Evolutionary conservation across 345 rosid genomes (phyloP).

Genomic region (Eutrema yunnanense): DNA sequence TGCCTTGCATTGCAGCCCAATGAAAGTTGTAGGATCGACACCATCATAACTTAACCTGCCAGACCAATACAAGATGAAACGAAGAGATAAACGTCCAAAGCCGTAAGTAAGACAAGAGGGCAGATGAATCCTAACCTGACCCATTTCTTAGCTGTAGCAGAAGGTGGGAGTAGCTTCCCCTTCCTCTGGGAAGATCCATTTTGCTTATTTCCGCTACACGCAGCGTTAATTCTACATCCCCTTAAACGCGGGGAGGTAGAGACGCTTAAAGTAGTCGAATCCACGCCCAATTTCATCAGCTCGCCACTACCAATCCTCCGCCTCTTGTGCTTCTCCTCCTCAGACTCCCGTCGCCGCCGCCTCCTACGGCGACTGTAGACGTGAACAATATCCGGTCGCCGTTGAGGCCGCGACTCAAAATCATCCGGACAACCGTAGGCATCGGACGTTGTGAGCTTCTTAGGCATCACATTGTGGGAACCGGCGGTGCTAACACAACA

Average conservation of each 20-base stretch:
- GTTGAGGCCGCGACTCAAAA: neutral
- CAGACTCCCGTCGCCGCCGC: neutral
- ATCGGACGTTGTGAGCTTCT: slow-evolving; percentile 33
- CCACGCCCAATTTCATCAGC: slow-evolving; percentile 62
- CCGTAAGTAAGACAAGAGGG: neutral
- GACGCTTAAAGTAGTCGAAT: slow-evolving; percentile 37
- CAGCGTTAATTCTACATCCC: slow-evolving; percentile 43
- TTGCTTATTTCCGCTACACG: slow-evolving; percentile 17
- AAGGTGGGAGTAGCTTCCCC: slow-evolving; percentile 22
- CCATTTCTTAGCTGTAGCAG: slow-evolving; percentile 62
- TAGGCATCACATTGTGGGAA: slow-evolving; percentile 46
- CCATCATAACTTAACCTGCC: slow-evolving; percentile 69
- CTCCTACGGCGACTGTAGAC: slow-evolving; percentile 62
- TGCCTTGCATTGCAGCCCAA: slow-evolving; percentile 92
- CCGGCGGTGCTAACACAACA: slow-evolving; percentile 42
- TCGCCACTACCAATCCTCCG: slow-evolving; percentile 53
- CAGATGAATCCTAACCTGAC: slow-evolving; percentile 45
- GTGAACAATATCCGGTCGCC: slow-evolving; percentile 37
- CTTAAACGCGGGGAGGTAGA: slow-evolving; percentile 51
- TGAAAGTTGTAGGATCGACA: slow-evolving; percentile 58
- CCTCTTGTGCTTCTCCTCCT: slow-evolving; percentile 31
- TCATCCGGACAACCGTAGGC: neutral
- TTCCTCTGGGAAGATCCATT: slow-evolving; percentile 33
- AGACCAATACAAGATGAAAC: slow-evolving; percentile 4
- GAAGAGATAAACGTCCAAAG: neutral